A percentile compares a stretch with the other conserved stretches of the same genome.
phyloP scores from a whole-genome alignment of 495 filamentous ascomycete species.

The Usnea hakonensis region DNA sequence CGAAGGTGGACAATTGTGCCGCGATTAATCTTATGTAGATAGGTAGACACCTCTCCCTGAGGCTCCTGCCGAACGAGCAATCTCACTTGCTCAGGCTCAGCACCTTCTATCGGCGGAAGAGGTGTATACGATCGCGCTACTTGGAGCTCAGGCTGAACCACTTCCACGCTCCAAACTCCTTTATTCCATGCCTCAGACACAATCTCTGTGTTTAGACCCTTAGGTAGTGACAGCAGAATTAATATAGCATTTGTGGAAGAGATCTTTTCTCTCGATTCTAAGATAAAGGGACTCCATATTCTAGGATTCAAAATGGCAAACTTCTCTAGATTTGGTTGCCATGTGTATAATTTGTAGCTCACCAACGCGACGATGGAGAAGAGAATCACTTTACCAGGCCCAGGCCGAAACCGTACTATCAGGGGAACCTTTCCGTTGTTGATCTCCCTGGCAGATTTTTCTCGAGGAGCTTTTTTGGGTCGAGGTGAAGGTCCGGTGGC shows the following conservation, averaged over 20 bases:
- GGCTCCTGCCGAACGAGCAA: conserved; percentile 49
- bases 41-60: conserved; percentile 57
- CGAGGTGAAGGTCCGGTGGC: background rate
- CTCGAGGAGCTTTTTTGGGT: background rate
- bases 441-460: background rate
- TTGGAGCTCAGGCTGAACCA: conserved; percentile 88
- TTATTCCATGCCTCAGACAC: conserved; percentile 47
- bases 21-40: conserved; percentile 54
- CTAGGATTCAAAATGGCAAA: conserved; percentile 33
- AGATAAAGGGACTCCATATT: conserved; percentile 48
- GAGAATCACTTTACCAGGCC: conserved; percentile 22
- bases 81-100: conserved; percentile 35
- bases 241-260: conserved; percentile 71
- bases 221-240: conserved; percentile 34
- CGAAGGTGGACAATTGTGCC: conserved; percentile 63
- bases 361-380: conserved; percentile 3
- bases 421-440: background rate
- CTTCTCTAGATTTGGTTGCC: conserved; percentile 16
- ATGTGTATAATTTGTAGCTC: conserved; percentile 14
- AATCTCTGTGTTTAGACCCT: conserved; percentile 34
- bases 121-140: conserved; percentile 87
- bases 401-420: background rate
- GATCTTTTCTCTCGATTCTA: conserved; percentile 58
- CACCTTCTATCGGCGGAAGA: conserved; percentile 49
- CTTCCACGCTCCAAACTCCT: conserved; percentile 77